Base-by-base conservation (phyloP, 2,329 filamentous ascomycete species). In the Arthrobotrys iridis region DNA sequence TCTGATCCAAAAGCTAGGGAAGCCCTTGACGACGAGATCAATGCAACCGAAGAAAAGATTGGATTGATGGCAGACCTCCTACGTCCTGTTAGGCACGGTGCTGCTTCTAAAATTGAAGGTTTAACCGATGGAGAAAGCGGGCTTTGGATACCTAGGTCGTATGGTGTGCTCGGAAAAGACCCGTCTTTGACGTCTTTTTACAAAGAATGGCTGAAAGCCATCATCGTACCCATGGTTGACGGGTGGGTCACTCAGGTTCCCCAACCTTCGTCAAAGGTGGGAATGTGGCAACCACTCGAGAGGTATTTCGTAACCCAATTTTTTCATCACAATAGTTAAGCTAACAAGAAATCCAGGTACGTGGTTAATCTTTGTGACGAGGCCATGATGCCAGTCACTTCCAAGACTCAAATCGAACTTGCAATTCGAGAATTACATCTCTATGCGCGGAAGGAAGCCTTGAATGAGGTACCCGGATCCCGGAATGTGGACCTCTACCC, bases 291-390 rank as follows among this genome's bases (percentile, higher is more conserved):
- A 82, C 95, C 95, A 11, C 84, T 99, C 74, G 95, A 99, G 84
- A 90, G 93, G 80, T 79, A 79, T 37, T 22, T 46, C 26, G 18
- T 8, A 13, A 30, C 40, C 7, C 2, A 11, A 28, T 15, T n/a
- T 57, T 30, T 15, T 22, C 7, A 24, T 57, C n/a, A 18, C n/a
- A 18, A 48, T n/a, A n/a, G n/a, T n/a, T 6, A 10, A n/a, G 15
- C 70, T 74, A 40, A 62, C 18, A 15, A 11, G 0, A 15, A 26
- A 3, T 7, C 43, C 30, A 79, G 78, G 75, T 99, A 98, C 82
- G 93, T 99, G 33, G 90, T 98, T 83, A 98, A 98, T 81, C 86
- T 99, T 33, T 99, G 95, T 83, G 93, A 93, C 7, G 94, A 98
- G 83, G 95, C 95, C 1, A 91, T 96, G 80, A 94, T 91, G 80